Base-by-base conservation (phyloP, 768 basidiomycete genomes). In the Calvatia gigantea region DNA sequence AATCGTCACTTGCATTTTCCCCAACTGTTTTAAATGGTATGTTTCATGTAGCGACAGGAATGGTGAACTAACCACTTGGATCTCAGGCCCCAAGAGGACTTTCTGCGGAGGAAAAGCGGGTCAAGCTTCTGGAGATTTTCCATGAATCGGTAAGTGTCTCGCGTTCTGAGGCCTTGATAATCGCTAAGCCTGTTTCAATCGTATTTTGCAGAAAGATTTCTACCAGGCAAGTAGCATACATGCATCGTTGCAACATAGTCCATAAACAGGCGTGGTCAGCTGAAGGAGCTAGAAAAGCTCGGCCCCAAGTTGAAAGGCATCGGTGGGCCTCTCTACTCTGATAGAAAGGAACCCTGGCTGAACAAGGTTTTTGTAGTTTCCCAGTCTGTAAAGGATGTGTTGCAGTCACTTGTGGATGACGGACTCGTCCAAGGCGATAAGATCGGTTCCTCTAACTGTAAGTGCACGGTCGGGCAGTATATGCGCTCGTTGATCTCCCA, bases 391-490 rank as follows among this genome's bases (percentile, higher is more conserved):
- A 97, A 97, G 65, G 94, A 98, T 62, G 88, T 96, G 0, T 70
- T 97, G 2, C 89, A 93, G 63, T 86, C 88, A 2, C 79, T 98
- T 27, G 85, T 93, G 8, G 89, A 94, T 60, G 94, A 97, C 62
- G 85, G 87, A 1, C 75, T 94, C 27, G 92, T 96, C 21, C 85
- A 89, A 65, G 76, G 76, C 42, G 95, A 98, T 69, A 98, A 98
- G 72, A 94, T 96, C 54, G 94, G 94, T 29, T 89, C 94, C 7
- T 92, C 91, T 2, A 97, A 96, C 66, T 97, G 94, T 93, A 66
- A 62, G 87, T 56, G 45, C 52, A 54, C 48, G 35, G 21, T 33
- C 46, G 33, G 6, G 41, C 44, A 25, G 54, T 44, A 17, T 32
- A 51, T 64, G 48, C 62, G 63, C 70, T 60, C 62, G 49, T 65